Evolutionary conservation across 805 yeast genomes (phyloP), one percentile per base, ranked within the genome.

Genomic region (Pichia cabralensis): DNA sequence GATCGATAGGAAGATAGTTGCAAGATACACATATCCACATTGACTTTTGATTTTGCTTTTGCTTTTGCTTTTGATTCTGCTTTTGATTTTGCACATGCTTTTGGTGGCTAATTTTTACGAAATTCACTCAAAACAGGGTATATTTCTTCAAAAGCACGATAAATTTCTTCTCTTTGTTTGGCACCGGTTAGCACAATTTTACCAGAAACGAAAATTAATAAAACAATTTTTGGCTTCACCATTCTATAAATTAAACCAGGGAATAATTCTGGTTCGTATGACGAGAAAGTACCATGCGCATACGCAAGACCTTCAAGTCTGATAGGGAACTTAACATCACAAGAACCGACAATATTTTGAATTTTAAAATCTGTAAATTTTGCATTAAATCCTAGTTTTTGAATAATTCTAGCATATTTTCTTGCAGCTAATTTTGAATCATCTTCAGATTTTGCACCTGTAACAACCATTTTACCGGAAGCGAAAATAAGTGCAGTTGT

Each of bases 181-280:
- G 98, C 98, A 68, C 98, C 98, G 7, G 98, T 92, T 48, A 92
- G 67, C 34, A 92, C 98, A 61, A 92, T 92, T 60, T 92, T 92
- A 22, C 98, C 98, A 20, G 95, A 82, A 32, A 92, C 98, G 59
- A 92, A 92, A 49, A 92, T 88, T 62, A 92, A 71, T 52, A 92
- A 65, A 34, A 92, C 98, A 62, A 92, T 92, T 61, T 92, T 92
- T 13, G 98, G 98, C 59, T 89, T 89, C 49, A 92, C 98, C 98
- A 92, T 92, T 71, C 98, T 85, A 69, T 92, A 92, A 63, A 92
- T 92, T 49, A 92, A 71, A 53, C 98, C 98, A 3, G 98, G 98
- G 61, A 92, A 92, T 55, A 92, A 67, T 61, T 92, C 98, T 4
- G 98, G 98, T 61, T 92, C 98, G 55, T 92, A 92, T 13, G 96